Base-by-base conservation (phyloP, 164 flowering plant species). In the Tinospora cordifolia region DNA sequence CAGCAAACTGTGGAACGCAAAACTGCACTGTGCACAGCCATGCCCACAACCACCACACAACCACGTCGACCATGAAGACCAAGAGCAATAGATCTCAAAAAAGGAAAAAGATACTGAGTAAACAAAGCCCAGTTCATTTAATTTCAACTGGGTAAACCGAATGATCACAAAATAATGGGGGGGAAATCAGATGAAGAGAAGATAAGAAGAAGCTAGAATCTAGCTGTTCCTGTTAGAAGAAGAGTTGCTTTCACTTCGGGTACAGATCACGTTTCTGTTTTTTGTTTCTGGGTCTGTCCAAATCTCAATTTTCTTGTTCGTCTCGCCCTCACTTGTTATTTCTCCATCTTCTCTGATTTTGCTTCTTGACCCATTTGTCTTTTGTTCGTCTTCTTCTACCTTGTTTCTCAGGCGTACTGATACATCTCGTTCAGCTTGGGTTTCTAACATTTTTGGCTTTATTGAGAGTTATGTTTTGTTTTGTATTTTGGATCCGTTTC, bases 221-320 rank as follows among this genome's bases (percentile, higher is more conserved):
- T 49, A 19, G 47, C 36, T 41, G 17, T 24, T 14, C 39, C 36
- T 41, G 17, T 24, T 14, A 24, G 36, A 36, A 46, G 62, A 71
- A 64, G 65, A 68, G 83, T 75, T 73, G 79, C 83, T 76, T 72
- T 78, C 83, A 77, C 59, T 80, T 76, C 38, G 75, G 51, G 73
- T 34, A 64, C 39, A 62, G 26, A 66, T 47, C 69, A 64, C 75
- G 19, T 54, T 78, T 26, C 70, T n/a, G 70, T 12, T 67, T 30
- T 68, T 46, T 46, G 70, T 25, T 54, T 54, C 47, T 51, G 77
- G 77, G 75, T 73, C 65, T 67, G 63, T 68, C 69, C 78, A 70
- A 75, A 51, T 71, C 67, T 76, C 73, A 64, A 36, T 3, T 68
- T 62, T 67, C 75, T 80, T 78, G 78, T 67, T 54, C 69, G 72